Evolutionary conservation across 768 basidiomycete genomes (phyloP), one percentile per base, ranked within the genome.

Genomic region (Strobilomyces confusus): DNA sequence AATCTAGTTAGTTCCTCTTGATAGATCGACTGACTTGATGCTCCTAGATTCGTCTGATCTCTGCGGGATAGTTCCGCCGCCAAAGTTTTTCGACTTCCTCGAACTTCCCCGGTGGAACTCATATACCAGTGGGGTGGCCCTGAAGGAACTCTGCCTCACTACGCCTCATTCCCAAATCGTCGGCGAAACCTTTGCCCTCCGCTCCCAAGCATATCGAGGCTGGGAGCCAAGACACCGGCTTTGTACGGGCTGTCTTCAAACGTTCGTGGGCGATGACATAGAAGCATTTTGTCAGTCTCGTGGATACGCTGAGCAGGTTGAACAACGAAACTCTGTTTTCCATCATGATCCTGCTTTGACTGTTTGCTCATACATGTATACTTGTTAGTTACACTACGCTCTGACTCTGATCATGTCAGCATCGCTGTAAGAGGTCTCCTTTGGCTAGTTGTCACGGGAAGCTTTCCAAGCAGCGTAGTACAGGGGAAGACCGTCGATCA

Each of bases 401-500:
- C n/a, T n/a, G n/a, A n/a, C n/a, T n/a, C n/a, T 30, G 5, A 6
- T 29, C 7, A 29, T 29, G 29, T 9, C 29, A 7, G 29, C 29
- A 29, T 29, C 29, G 6, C 29, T 29, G 29, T 29, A 29, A 29
- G 9, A 9, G 9, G 29, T 57, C 5, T 55, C 48, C n/a, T 52
- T 52, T 30, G 43, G 29, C 26, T 63, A 26, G 12, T 57, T 41
- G 2, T n/a, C 23, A 22, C 47, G 53, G 9, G 58, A 51, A 5
- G 61, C 64, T 44, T 66, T 51, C 61, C 61, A 67, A 1, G 63
- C 57, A 20, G 55, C 47, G 36, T 61, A 70, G 56, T 73, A 70
- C 32, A 67, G 25, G 15, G 63, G 52, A 19, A 74, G 58, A 2
- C 69, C 69, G 37, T 73, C 73, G 3, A 66, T 64, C 37, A 74